phyloP scores from a whole-genome alignment of 1,284 basidiomycete genomes.

The Peniophora sp. region DNA sequence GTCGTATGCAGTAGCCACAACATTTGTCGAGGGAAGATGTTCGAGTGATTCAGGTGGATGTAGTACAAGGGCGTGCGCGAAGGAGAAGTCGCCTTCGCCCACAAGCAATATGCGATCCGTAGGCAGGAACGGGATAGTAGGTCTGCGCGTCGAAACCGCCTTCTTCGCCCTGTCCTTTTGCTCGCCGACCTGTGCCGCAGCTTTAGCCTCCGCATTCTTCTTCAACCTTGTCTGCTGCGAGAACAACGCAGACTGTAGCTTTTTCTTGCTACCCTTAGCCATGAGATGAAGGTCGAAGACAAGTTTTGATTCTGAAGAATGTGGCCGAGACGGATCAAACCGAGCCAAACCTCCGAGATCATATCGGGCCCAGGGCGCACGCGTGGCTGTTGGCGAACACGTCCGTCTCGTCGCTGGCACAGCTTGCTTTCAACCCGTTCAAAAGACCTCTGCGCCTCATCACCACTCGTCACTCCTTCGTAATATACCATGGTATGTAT shows the following conservation, averaged over 20 bases:
- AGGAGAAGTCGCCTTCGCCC: slow-evolving; percentile 97
- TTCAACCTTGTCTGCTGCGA: slow-evolving; percentile 60
- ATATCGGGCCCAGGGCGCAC: not conserved
- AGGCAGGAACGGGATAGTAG: slow-evolving; percentile 64
- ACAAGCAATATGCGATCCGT: slow-evolving; percentile 82
- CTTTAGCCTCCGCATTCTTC: slow-evolving; percentile 43
- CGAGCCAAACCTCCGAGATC: not conserved
- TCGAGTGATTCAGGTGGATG: slow-evolving; percentile 42
- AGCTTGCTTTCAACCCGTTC: not conserved
- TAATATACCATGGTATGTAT: not conserved
- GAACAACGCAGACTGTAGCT: slow-evolving; percentile 56
- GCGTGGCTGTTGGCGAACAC: not conserved
- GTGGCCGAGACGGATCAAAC: no score
- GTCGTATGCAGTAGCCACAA: slow-evolving; percentile 89
- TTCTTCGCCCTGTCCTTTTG: slow-evolving; percentile 34
- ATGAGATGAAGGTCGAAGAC: slow-evolving; percentile 18
- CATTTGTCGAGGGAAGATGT: slow-evolving; percentile 54
- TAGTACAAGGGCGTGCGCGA: slow-evolving; percentile 67
- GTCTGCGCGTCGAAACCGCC: slow-evolving; percentile 17
- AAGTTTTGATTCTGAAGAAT: not conserved
- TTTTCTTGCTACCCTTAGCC: slow-evolving; percentile 39
- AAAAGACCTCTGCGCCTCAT: slow-evolving; percentile 4
- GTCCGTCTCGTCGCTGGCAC: slow-evolving; percentile 17
- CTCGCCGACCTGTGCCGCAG: slow-evolving; percentile 43
- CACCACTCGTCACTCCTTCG: slow-evolving; percentile 22